These are phyloP conservation scores for Fusarium kyushuense DNA, from an alignment of 2,329 filamentous ascomycete genomes.

Conservation along the genomic window DNA sequence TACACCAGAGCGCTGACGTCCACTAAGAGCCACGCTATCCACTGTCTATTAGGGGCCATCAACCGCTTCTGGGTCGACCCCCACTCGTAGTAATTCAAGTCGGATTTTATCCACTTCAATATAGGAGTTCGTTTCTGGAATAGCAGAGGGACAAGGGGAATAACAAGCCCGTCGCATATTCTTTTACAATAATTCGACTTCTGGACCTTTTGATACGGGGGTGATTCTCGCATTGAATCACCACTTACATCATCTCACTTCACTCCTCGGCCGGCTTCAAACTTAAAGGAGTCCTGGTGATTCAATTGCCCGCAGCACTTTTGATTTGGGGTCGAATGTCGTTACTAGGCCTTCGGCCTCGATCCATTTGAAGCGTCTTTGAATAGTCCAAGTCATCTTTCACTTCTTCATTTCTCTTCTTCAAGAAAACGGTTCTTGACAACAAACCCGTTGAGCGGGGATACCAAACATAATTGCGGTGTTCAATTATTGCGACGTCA, in stretches of 20 bases:
- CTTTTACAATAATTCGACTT: slow-evolving; percentile 20
- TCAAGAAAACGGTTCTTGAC: slow-evolving; percentile 3
- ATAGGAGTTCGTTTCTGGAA: slow-evolving; percentile 38
- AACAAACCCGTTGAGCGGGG: slow-evolving; percentile 19
- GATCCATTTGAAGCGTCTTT: slow-evolving; percentile 42
- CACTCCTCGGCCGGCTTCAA: slow-evolving; percentile 26
- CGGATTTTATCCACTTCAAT: slow-evolving; percentile 33
- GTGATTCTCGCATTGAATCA: slow-evolving; percentile 16
- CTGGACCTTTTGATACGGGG: slow-evolving; percentile 6
- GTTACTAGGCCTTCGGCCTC: slow-evolving; percentile 43
- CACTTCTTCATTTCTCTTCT: neutral
- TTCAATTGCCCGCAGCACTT: slow-evolving; percentile 31
- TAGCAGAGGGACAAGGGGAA: slow-evolving; percentile 32
- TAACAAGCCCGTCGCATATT: slow-evolving; percentile 10
- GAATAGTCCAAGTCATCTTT: slow-evolving; percentile 30
- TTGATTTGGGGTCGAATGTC: slow-evolving; percentile 35
- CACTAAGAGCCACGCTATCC: slow-evolving; percentile 30
- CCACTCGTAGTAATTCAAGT: slow-evolving; percentile 34
- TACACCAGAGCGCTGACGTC: slow-evolving; percentile 9
- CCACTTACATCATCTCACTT: slow-evolving; percentile 32
- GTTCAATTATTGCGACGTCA: slow-evolving; percentile 36
- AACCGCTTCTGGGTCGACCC: slow-evolving; percentile 34
- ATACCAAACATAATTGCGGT: slow-evolving; percentile 7
- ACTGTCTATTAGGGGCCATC: slow-evolving; percentile 29
- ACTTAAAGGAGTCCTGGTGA: slow-evolving; percentile 39